Conservation (phyloP, 208 protist species). For the Acanthamoeba triangularis region DNA sequence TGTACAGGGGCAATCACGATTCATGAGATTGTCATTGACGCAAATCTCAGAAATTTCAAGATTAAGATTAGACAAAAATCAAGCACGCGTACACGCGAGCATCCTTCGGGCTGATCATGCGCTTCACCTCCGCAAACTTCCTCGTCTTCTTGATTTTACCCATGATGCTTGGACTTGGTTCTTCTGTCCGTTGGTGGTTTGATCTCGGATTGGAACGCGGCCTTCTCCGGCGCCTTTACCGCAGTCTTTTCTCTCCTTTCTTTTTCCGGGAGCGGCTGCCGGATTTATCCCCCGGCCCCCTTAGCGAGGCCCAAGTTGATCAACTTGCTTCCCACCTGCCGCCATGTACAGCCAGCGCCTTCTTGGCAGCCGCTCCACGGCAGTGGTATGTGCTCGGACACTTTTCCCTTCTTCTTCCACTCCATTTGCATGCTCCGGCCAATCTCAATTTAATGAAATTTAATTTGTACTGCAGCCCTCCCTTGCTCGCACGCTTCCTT, state of each 20-base stretch:
- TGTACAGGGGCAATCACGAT: background rate
- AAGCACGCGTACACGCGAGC: slow-evolving; percentile 76
- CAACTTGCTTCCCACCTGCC: background rate
- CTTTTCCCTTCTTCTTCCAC: background rate
- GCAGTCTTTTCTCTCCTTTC: slow-evolving; percentile 37
- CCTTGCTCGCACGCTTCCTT: background rate
- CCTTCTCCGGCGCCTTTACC: background rate
- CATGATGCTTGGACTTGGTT: background rate
- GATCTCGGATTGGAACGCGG: background rate
- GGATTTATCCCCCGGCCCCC: background rate
- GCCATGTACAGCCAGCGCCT: slow-evolving; percentile 47
- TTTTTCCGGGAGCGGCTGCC: background rate
- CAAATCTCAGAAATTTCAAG: background rate
- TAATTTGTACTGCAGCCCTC: background rate
- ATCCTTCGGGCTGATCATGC: slow-evolving; percentile 89
- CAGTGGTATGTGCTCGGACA: background rate
- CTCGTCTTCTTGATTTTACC: slow-evolving; percentile 87
- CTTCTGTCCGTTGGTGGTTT: background rate
- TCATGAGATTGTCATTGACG: slow-evolving; percentile 1
- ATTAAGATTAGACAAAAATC: background rate
- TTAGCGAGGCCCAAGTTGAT: background rate
- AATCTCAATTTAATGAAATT: background rate
- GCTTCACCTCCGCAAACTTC: slow-evolving; percentile 90
- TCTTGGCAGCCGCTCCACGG: background rate
- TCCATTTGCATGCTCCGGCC: background rate